Evolutionary conservation across 305 asterid species (phyloP).

Genomic region (Rubia peregrina): DNA sequence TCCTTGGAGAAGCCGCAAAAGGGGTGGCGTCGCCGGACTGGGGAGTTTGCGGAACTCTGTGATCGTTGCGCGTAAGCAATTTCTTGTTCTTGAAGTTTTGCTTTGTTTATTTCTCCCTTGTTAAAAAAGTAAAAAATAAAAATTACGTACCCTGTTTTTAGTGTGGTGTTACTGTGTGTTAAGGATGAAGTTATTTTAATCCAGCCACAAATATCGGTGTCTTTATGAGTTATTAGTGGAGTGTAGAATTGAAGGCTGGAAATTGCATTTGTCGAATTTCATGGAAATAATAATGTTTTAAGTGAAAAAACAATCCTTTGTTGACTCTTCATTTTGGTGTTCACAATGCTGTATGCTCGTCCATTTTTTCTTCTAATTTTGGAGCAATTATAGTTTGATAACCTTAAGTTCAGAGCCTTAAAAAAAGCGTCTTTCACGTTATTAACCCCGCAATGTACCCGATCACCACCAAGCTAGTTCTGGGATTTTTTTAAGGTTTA

Average conservation of each 20-base stretch:
- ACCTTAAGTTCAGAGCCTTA: too few relatives aligned
- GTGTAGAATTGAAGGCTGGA: constrained; percentile 5
- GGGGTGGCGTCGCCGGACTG: constrained; percentile 98
- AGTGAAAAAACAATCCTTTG: not conserved
- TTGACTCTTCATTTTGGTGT: not conserved
- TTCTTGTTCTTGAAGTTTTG: constrained; percentile 7
- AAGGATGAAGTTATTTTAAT: constrained; percentile 4
- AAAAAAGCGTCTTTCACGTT: not conserved
- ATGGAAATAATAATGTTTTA: not conserved
- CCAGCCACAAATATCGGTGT: not conserved
- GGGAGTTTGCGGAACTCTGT: constrained; percentile 86
- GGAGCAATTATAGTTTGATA: not conserved
- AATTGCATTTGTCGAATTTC: not conserved
- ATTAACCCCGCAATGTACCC: not conserved
- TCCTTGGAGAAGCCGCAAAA: constrained; percentile 42
- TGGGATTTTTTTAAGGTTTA: not conserved
- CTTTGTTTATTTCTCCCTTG: not conserved
- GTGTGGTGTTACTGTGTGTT: constrained; percentile 4
- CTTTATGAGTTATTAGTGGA: not conserved
- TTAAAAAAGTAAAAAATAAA: not conserved
- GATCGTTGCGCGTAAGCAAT: constrained; percentile 88
- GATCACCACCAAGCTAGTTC: not conserved
- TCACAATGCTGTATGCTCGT: not conserved
- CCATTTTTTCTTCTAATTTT: not conserved
- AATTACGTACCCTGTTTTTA: not conserved